phyloP scores from a whole-genome alignment of 768 basidiomycete species.

The Leccinum uliginosum region DNA sequence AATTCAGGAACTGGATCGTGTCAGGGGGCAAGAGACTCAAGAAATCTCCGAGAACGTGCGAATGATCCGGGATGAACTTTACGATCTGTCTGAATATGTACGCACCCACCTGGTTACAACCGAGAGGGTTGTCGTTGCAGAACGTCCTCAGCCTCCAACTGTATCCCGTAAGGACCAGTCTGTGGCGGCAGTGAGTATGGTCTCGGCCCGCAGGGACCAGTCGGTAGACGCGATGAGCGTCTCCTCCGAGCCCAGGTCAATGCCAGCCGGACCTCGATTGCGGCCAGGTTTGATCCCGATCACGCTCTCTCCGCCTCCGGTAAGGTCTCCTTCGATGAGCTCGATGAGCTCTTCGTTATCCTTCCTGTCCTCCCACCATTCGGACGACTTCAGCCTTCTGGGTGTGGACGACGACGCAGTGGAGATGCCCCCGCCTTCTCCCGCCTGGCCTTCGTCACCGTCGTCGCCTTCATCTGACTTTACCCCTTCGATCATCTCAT shows the following conservation, averaged over 20 bases:
- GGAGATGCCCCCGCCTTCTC: conserved; percentile 29
- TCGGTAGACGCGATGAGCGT: conserved; percentile 44
- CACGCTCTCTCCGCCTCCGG: conserved; percentile 41
- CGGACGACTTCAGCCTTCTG: conserved; percentile 58
- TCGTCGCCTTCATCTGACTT: conserved; percentile 26
- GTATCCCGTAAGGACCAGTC: conserved; percentile 37
- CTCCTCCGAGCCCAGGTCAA: conserved; percentile 30
- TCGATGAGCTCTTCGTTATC: conserved; percentile 36
- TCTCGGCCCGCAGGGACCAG: conserved; percentile 38
- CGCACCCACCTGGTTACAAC: conserved; percentile 34
- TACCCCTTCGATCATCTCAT: conserved; percentile 32
- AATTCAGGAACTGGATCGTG: conserved; percentile 61
- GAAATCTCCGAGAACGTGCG: conserved; percentile 65
- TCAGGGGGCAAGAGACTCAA: conserved; percentile 58
- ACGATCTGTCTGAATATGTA: conserved; percentile 55
- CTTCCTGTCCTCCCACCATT: conserved; percentile 62
- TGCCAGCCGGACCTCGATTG: conserved; percentile 25
- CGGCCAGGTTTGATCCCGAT: conserved; percentile 29
- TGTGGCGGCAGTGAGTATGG: conserved; percentile 40
- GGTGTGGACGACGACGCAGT: conserved; percentile 29
- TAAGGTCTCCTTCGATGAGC: conserved; percentile 37
- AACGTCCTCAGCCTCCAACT: conserved; percentile 11
- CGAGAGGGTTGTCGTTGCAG: conserved; percentile 13
- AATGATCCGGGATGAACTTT: conserved; percentile 65
- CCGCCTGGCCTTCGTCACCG: conserved; percentile 33